phyloP scores from a whole-genome alignment of 2,329 filamentous ascomycete species.

The Exophiala alcalophila region DNA sequence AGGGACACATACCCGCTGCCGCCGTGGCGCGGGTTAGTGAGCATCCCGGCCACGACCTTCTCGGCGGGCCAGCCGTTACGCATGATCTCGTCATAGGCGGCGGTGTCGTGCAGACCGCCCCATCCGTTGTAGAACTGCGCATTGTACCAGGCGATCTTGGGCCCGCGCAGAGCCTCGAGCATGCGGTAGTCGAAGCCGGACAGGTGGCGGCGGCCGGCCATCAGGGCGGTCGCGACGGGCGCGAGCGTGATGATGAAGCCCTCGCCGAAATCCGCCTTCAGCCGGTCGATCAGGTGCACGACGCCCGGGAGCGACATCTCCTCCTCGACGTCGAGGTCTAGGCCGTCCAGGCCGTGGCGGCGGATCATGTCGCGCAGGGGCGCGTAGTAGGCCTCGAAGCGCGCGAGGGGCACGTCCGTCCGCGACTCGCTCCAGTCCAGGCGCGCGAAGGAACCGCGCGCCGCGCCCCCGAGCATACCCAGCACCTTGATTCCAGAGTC shows the following conservation, averaged over 20 bases:
- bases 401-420: slow-evolving; percentile 35
- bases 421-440: slow-evolving; percentile 53
- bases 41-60: slow-evolving; percentile 74
- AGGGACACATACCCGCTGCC: slow-evolving; percentile 60
- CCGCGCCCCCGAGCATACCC: slow-evolving; percentile 84
- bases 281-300: slow-evolving; percentile 63
- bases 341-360: slow-evolving; percentile 60
- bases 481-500: slow-evolving; percentile 73
- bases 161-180: slow-evolving; percentile 65
- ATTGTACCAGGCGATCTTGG: slow-evolving; percentile 79
- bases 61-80: slow-evolving; percentile 65
- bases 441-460: slow-evolving; percentile 66
- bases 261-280: slow-evolving; percentile 51
- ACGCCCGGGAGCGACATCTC: slow-evolving; percentile 64
- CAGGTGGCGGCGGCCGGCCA: slow-evolving; percentile 58
- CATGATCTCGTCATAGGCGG: slow-evolving; percentile 44
- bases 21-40: slow-evolving; percentile 76
- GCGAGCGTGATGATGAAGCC: slow-evolving; percentile 68
- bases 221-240: slow-evolving; percentile 73
- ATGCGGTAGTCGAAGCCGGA: slow-evolving; percentile 78
- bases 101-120: slow-evolving; percentile 60
- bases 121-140: slow-evolving; percentile 92
- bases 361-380: slow-evolving; percentile 66
- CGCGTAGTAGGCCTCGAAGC: slow-evolving; percentile 71
- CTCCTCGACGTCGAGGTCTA: slow-evolving; percentile 82